These are phyloP conservation scores for Paraphaeosphaeria sporulosa DNA, from an alignment of 2,329 filamentous ascomycete species.

Conservation along the genomic window DNA sequence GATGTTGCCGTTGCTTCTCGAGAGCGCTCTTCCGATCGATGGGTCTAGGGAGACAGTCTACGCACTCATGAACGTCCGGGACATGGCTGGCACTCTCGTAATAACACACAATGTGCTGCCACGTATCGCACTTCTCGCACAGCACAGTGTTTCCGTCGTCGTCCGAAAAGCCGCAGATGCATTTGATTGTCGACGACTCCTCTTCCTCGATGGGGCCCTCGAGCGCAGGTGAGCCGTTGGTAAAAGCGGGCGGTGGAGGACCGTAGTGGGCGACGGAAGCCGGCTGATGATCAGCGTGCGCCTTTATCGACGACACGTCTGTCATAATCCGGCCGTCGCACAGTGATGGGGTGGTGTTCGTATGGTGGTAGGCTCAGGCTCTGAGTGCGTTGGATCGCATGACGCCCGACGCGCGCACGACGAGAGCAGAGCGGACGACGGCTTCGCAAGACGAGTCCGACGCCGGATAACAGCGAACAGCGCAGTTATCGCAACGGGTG, in stretches of 20 bases:
- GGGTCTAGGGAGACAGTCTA: constrained; percentile 81
- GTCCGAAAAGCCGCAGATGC: constrained; percentile 91
- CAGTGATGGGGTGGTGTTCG: constrained; percentile 26
- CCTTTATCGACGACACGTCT: constrained; percentile 51
- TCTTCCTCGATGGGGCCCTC: constrained; percentile 65
- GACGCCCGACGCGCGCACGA: constrained; percentile 49
- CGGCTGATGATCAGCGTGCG: constrained; percentile 54
- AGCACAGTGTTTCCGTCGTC: constrained; percentile 98
- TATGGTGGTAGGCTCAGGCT: constrained; percentile 46
- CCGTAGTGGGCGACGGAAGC: constrained; percentile 43
- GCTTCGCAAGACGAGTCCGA: constrained; percentile 34
- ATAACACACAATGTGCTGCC: constrained; percentile 98
- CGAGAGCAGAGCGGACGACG: constrained; percentile 33
- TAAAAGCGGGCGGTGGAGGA: constrained; percentile 41
- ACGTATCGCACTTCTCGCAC: constrained; percentile 94
- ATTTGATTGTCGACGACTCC: constrained; percentile 94
- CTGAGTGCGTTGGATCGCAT: constrained; percentile 50
- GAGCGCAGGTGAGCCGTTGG: constrained; percentile 46
- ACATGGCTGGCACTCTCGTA: constrained; percentile 78
- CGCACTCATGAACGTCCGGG: constrained; percentile 82
- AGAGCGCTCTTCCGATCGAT: constrained; percentile 78
- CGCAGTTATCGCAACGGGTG: constrained; percentile 18
- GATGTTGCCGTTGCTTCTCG: constrained; percentile 71
- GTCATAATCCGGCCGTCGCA: constrained; percentile 51
- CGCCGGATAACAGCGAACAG: constrained; percentile 29